A percentile compares a stretch with the other conserved stretches of the same genome.
phyloP scores from a whole-genome alignment of 2,329 filamentous ascomycete genomes.

The Hypoxylon sp. region DNA sequence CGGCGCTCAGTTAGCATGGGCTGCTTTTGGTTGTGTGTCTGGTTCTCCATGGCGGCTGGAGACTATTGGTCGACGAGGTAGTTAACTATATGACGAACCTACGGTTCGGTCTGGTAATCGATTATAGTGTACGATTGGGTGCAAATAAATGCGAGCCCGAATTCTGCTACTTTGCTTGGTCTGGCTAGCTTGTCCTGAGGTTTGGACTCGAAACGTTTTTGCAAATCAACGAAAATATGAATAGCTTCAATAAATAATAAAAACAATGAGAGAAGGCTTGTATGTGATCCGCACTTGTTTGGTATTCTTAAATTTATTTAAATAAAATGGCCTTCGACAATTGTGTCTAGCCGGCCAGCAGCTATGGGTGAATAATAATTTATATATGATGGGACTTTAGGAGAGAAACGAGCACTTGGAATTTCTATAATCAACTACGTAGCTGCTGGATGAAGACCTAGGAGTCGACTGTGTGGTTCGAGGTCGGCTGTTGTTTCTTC shows the following conservation, averaged over 20 bases:
- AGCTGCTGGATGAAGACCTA: slow-evolving; percentile 46
- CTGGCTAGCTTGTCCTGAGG: not conserved
- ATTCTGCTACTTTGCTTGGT: not conserved
- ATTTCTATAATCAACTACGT: slow-evolving; percentile 49
- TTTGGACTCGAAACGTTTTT: slow-evolving; percentile 1
- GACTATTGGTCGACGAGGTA: not conserved
- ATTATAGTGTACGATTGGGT: not conserved
- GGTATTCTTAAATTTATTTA: slow-evolving; percentile 30
- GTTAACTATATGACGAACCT: not conserved
- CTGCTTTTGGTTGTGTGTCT: slow-evolving; percentile 39
- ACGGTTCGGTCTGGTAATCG: not conserved
- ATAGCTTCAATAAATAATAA: slow-evolving; percentile 16
- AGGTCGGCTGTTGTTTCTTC: slow-evolving; percentile 48
- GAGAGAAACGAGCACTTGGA: slow-evolving; percentile 51
- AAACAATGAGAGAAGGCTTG: slow-evolving; percentile 41
- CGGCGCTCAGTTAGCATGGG: slow-evolving; percentile 55
- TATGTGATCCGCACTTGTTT: slow-evolving; percentile 21
- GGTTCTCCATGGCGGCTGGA: slow-evolving; percentile 47
- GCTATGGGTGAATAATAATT: slow-evolving; percentile 47
- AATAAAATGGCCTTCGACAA: slow-evolving; percentile 47
- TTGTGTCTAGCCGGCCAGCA: slow-evolving; percentile 54
- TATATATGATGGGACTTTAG: slow-evolving; percentile 42
- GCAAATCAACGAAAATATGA: slow-evolving; percentile 10
- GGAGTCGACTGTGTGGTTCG: slow-evolving; percentile 42
- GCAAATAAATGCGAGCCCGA: not conserved